Base-by-base conservation (phyloP, 768 basidiomycete genomes). In the Boletellus sp. region DNA sequence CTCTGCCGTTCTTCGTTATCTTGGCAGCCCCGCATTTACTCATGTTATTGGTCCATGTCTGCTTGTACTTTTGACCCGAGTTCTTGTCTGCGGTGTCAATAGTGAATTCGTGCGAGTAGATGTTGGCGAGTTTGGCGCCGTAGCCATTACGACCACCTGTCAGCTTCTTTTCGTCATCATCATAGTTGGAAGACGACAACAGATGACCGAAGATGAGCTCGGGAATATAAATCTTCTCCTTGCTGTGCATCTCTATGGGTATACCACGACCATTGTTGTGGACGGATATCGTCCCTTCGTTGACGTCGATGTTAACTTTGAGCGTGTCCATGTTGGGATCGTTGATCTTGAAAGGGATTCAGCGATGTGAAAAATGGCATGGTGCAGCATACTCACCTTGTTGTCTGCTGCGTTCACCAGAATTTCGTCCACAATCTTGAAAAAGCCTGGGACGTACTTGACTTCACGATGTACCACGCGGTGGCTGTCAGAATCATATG, bases 351-450 rank as follows among this genome's bases (percentile, higher is more conserved):
- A 39, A 11, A 32, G 22, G 7, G 8, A 16, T 42, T 17, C 34
- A 26, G 26, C 17, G n/a, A 43, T 8, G 28, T 20, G 4, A 40
- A 40, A 32, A 8, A 12, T 20, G 16, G 1, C 19, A 17, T 13
- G 31, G 40, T 40, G 45, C 3, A 41, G 34, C 13, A n/a, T 9
- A 68, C 75, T 48, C 55, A 90, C 95, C 85, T 99, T 99, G 73
- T 98, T 96, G 67, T 99, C 96, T 4, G 96, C 96, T 19, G 96
- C 96, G 69, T 99, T 99, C 60, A 99, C 96, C 3, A 99, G 76
- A 62, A 99, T 99, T 72, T 99, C 96, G 62, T 99, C 96, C 13
- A 99, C 87, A 61, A 99, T 99, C 78, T 99, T 99, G 81, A 94
- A 94, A 69, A 99, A 95, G 46, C 94, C 96, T 0, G 96, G 96